Evolutionary conservation across 805 yeast genomes (phyloP).

Genomic region (Scheffersomyces stipitis): DNA sequence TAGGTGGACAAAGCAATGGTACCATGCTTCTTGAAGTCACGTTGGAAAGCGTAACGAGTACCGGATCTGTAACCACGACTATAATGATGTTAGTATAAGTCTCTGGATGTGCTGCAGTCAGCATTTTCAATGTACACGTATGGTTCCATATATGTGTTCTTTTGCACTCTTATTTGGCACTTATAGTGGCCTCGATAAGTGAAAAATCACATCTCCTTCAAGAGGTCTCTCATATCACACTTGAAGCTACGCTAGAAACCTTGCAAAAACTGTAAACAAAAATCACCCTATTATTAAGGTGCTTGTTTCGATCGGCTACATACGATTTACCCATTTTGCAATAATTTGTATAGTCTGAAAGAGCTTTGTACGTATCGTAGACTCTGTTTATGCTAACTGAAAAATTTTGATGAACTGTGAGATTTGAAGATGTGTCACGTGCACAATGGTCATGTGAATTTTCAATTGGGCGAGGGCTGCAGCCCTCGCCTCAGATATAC

Average conservation of each 20-base stretch:
- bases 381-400: too few species aligned
- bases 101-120: too few species aligned
- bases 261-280: too few species aligned
- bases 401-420: too few species aligned
- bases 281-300: too few species aligned
- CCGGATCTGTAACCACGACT: slow-evolving; percentile 98
- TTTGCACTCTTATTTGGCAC: neutral
- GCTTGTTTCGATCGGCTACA: too few species aligned
- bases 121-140: neutral
- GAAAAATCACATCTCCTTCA: neutral
- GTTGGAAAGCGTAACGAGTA: slow-evolving; percentile 99
- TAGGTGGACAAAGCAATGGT: slow-evolving; percentile 87
- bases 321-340: slow-evolving; percentile 23
- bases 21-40: slow-evolving; percentile 98
- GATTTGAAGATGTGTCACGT: too few species aligned
- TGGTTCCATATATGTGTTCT: neutral
- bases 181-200: neutral
- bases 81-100: slow-evolving; percentile 22
- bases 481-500: neutral
- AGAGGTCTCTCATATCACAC: too few species aligned
- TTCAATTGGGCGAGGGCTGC: slow-evolving; percentile 1
- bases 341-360: slow-evolving; percentile 2
- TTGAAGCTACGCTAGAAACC: too few species aligned
- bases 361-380: too few species aligned
- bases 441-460: too few species aligned